These are phyloP conservation scores for Xylaria castorea DNA, from an alignment of 495 filamentous ascomycete genomes.

Conservation along the genomic window DNA sequence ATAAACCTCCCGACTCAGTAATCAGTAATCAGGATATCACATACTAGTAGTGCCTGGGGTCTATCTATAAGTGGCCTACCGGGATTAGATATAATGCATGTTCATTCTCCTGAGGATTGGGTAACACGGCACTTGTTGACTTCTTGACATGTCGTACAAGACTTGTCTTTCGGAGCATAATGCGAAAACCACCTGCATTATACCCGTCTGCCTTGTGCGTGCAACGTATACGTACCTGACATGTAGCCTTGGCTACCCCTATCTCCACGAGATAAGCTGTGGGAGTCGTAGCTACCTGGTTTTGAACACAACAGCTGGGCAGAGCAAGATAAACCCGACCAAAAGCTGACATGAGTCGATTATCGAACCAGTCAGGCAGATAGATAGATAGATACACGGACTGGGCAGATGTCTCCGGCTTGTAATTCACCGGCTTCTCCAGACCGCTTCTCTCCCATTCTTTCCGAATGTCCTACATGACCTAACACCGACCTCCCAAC, in stretches of 20 bases:
- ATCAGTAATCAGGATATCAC: no score
- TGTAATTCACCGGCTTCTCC: not conserved
- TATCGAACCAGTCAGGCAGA: not conserved
- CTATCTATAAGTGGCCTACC: not conserved
- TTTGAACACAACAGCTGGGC: not conserved
- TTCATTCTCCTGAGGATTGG: not conserved
- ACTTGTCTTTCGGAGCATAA: constrained; percentile 4
- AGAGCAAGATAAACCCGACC: not conserved
- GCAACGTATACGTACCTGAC: not conserved
- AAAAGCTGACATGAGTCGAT: not conserved
- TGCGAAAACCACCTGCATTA: constrained; percentile 2
- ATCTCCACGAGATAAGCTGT: not conserved
- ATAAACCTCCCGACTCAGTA: not conserved
- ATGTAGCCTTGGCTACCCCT: not conserved
- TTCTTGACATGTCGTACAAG: constrained; percentile 15
- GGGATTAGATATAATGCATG: not conserved
- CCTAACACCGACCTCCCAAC: not conserved
- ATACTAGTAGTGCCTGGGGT: not conserved
- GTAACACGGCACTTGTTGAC: not conserved
- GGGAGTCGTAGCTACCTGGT: not conserved
- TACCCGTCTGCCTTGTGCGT: not conserved
- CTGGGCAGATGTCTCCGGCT: not conserved
- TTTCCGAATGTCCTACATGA: not conserved
- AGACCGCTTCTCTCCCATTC: not conserved
- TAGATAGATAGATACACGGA: not conserved